Evolutionary conservation across 2,329 filamentous ascomycete genomes (phyloP).

Genomic region (Apiospora malaysiana): DNA sequence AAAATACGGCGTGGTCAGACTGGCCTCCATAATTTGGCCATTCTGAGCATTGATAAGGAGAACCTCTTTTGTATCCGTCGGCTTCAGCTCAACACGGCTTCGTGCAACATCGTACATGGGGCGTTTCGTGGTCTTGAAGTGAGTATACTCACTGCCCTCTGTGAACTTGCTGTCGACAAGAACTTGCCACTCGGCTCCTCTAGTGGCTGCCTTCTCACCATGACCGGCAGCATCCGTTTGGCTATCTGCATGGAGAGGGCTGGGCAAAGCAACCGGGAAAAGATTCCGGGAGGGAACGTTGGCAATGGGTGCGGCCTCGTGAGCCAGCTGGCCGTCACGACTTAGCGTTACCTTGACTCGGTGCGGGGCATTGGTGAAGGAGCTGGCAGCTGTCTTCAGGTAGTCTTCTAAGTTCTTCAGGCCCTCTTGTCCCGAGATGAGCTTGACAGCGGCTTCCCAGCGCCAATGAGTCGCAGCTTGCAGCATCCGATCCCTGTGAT

Average conservation of each 20-base stretch:
- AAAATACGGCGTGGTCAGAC: conserved; percentile 82
- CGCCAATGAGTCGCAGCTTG: conserved; percentile 62
- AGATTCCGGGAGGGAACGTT: conserved; percentile 47
- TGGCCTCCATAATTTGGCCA: conserved; percentile 82
- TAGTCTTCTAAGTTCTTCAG: conserved; percentile 49
- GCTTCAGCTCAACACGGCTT: conserved; percentile 60
- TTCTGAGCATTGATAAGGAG: conserved; percentile 69
- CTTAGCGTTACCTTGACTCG: conserved; percentile 63
- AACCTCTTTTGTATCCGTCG: conserved; percentile 68
- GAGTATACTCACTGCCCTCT: conserved; percentile 68
- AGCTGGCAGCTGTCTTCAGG: conserved; percentile 38
- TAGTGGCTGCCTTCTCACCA: conserved; percentile 29
- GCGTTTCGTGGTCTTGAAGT: conserved; percentile 84
- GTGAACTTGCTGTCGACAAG: conserved; percentile 51
- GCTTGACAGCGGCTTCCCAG: conserved; percentile 54
- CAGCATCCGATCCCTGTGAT: conserved; percentile 81
- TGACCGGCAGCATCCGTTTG: conserved; percentile 28
- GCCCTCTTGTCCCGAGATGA: conserved; percentile 52
- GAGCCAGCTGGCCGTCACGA: conserved; percentile 51
- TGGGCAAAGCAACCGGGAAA: conserved; percentile 61
- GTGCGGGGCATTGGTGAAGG: conserved; percentile 42
- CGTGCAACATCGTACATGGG: conserved; percentile 75
- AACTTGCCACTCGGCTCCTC: conserved; percentile 47
- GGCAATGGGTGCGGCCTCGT: conserved; percentile 43
- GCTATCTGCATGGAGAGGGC: conserved; percentile 41